Base-by-base conservation (phyloP, 116 monocot species). In the Posidonia oceanica region DNA sequence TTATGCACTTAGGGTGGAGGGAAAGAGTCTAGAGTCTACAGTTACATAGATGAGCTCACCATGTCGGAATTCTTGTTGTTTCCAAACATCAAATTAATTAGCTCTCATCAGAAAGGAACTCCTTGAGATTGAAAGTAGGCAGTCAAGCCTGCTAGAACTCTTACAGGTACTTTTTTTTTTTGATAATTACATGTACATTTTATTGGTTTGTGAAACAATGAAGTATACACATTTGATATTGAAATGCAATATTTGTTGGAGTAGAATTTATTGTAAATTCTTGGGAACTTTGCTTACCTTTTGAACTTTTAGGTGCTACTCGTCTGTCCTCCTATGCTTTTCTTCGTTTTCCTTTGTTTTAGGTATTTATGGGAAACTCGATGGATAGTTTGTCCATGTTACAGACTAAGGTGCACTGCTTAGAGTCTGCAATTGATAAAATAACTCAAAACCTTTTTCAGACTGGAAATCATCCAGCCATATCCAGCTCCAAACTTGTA, bases 311-410 rank as follows among this genome's bases (percentile, higher is more conserved):
- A 10, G 8, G 12, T 10, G 48, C 44, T 44, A 44, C 48, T 10
- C 48, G 12, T 29, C 29, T 1, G 29, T 29, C 29, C 48, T 48
- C 48, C 8, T 10, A 48, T 12, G 8, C 20, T 17, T 13, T 3
- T 63, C 41, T 18, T 6, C 41, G 6, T 40, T 44, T 65, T n/a
- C 59, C 51, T 60, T 6, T 36, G 41, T 55, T 83, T 64, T 83
- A 94, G 94, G 85, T 75, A 41, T 96, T 88, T 64, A 78, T 87
- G 67, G 78, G 76, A 11, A 87, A 80, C 73, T 83, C 91, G 67
- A 77, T 67, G 72, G 83, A 83, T 71, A 80, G 78, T 54, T 67
- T 96, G 22, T 85, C 86, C 54, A 72, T 77, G 41, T 69, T 96
- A 64, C 83, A 88, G 55, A 72, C 67, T n/a, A 89, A 91, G 69